Percentiles rank a stretch among this genome's conserved stretches.
These are phyloP conservation scores for Rhizophora mangle DNA, from an alignment of 345 rosid species.

Conservation along the genomic window DNA sequence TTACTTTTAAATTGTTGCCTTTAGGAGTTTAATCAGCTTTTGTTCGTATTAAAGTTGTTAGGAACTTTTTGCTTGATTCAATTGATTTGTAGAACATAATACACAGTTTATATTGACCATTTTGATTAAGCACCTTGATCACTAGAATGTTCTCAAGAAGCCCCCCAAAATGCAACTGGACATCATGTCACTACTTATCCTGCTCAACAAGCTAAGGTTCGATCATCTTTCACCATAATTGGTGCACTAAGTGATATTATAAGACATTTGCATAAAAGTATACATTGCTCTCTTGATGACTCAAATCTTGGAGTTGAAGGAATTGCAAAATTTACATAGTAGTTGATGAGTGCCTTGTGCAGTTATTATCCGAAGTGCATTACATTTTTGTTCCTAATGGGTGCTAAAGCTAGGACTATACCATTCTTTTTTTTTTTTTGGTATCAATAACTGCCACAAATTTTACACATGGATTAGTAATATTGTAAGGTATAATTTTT, in stretches of 20 bases:
- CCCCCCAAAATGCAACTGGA: conserved; percentile 65
- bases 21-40: conserved; percentile 6
- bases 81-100: conserved; percentile 46
- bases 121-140: conserved; percentile 69
- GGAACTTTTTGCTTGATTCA: not conserved
- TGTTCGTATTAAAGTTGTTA: not conserved
- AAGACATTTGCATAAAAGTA: conserved; percentile 69
- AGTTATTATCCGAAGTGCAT: conserved; percentile 53
- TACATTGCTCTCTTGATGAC: conserved; percentile 66
- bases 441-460: not conserved
- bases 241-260: conserved; percentile 74
- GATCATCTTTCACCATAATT: too few species aligned
- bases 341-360: conserved; percentile 65
- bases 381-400: not conserved
- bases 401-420: not conserved
- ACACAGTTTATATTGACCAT: conserved; percentile 61
- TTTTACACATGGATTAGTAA: not conserved
- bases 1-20: conserved; percentile 1
- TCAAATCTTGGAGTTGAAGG: conserved; percentile 54
- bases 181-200: conserved; percentile 54
- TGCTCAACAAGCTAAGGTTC: too few species aligned
- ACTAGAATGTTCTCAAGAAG: conserved; percentile 63
- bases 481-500: too few species aligned
- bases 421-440: not conserved
- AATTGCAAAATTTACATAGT: conserved; percentile 52